Conservation (phyloP, 495 filamentous ascomycete genomes). For the Xylaria longipes region DNA sequence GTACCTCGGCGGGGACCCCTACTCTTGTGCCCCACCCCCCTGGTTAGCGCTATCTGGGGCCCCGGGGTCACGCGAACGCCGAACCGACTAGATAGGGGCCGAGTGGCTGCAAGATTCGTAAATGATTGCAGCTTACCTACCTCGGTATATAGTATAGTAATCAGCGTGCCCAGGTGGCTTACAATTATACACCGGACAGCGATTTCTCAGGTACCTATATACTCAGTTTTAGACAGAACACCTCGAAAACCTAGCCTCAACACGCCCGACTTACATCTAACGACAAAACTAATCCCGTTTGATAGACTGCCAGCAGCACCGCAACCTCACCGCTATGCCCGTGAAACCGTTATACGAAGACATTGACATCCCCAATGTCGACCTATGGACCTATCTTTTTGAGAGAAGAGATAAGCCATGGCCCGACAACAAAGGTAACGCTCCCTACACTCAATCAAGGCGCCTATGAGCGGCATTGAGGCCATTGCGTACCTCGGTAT, state of each 20-base stretch:
- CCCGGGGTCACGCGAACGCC: constrained; percentile 1
- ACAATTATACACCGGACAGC: not conserved
- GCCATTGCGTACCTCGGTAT: not conserved
- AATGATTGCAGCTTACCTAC: not conserved
- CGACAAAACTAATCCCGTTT: not conserved
- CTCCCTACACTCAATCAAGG: not conserved
- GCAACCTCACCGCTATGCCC: constrained; percentile 54
- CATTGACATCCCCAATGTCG: constrained; percentile 68
- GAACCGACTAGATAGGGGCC: not conserved
- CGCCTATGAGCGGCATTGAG: not conserved
- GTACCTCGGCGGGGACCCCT: no score
- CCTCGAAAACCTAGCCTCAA: not conserved
- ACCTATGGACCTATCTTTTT: constrained; percentile 81
- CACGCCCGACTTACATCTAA: not conserved
- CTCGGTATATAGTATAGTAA: no score
- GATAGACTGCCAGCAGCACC: not conserved
- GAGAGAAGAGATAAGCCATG: constrained; percentile 72
- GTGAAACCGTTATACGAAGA: constrained; percentile 59
- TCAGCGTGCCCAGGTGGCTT: not conserved
- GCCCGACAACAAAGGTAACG: constrained; percentile 68
- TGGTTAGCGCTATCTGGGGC: constrained; percentile 1
- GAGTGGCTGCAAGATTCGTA: not conserved
- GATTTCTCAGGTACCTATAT: not conserved
- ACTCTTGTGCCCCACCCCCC: not conserved
- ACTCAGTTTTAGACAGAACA: not conserved